Base-by-base conservation (phyloP, 2,329 filamentous ascomycete genomes). In the Trichophyton schoenleinii region DNA sequence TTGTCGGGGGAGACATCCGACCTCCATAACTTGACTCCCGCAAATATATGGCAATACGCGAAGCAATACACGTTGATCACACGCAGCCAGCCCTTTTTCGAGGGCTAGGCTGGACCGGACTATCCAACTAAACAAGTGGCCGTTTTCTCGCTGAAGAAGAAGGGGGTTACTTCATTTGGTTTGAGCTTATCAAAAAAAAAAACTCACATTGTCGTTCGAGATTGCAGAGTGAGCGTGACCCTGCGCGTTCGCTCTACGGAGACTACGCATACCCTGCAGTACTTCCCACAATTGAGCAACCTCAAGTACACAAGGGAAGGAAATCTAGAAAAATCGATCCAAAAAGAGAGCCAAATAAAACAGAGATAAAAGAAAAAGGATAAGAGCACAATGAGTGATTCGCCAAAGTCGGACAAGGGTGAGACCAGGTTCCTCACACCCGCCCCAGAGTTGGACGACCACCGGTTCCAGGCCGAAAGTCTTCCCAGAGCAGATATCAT, bases 1-100 rank as follows among this genome's bases (percentile, higher is more conserved):
- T 92, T 77, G 86, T 86, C 82, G 91, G 92, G 87, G 89, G 91
- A 81, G 89, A 94, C 82, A 94, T 91, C 81, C 92, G 95, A 80
- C 92, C 94, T 75, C 92, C 92, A 82, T 97, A 97, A 96, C 79
- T 92, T 76, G 81, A 69, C 74, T 75, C 75, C 68, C 67, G 66
- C 63, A 63, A 64, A 64, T 63, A 44, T 59, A 61, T 63, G 48
- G 65, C 67, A 66, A 69, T 73, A 75, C 73, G 70, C 68, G 69
- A 66, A 66, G 70, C 68, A 70, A 69, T 64, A 67, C 53, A 60
- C 60, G 60, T 57, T 64, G 59, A 52, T 60, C 57, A 71, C 69
- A 69, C 68, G 69, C 71, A 70, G 69, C 73, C 74, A 71, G 68
- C 73, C 74, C 74, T 73, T 69, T 64, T 64, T 65, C 70, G 58